Evolutionary conservation across 2,329 filamentous ascomycete species (phyloP), one percentile per base, ranked within the genome.

Genomic region (Aspergillus sp.): DNA sequence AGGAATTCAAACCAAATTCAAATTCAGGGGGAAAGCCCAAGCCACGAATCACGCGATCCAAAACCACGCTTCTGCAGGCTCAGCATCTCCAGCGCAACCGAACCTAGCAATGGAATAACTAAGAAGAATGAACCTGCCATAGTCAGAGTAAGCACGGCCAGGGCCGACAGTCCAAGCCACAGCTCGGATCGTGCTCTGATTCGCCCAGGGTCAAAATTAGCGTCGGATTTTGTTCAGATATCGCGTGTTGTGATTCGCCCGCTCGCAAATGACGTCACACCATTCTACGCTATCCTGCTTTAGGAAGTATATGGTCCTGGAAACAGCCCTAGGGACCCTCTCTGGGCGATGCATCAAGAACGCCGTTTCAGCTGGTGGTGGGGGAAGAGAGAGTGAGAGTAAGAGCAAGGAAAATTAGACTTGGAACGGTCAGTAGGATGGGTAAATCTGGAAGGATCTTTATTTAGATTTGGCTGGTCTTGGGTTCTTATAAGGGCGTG

Each of bases 251-350:
- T 45, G 39, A 58, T 58, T 58, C 33, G 56, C 21, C 51, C 27
- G 51, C 51, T 58, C 51, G 56, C 56, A 45, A 53, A 53, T 57
- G 55, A 57, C 55, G 50, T 57, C 50, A 54, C 5, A 15, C 1
- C 0, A n/a, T n/a, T 6, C 6, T 2, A n/a, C 27, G 40, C 54
- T 56, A 56, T 56, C 19, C 54, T 47, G 11, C 4, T 39, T 52
- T 46, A 19, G 47, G 52, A 47, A 39, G n/a, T 47, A 39, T 54
- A 39, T 47, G 19, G 25, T 6, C 15, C n/a, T 43, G 27, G 27
- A 31, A 31, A 31, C 40, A 43, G n/a, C n/a, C 17, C 40, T 17
- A 21, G 14, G 9, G 40, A 31, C 19, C n/a, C 19, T 15, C 17
- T 43, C 40, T 8, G 7, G 15, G 35, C 14, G 35, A 37, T 37